Conservation (phyloP, 805 yeast species). For the Ogataea trehaloabstinens region DNA sequence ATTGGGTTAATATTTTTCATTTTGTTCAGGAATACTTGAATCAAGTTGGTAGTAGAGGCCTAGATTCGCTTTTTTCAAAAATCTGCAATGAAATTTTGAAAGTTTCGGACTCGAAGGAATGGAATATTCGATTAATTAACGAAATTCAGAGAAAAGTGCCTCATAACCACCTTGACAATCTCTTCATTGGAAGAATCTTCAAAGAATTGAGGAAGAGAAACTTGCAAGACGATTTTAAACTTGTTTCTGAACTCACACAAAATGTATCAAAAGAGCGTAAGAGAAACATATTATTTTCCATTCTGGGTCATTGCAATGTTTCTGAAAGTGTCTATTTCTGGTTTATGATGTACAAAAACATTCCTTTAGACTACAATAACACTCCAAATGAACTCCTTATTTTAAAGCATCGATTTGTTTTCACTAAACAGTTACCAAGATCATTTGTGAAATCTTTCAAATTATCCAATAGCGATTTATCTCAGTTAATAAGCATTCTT, state of each 20-base stretch:
- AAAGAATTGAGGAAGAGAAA: constrained; percentile 2
- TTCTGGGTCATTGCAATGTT: constrained; percentile 6
- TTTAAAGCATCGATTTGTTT: constrained; percentile 13
- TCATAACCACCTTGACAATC: constrained; percentile 3
- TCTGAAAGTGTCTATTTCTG: constrained; percentile 11
- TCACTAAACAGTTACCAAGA: constrained; percentile 9
- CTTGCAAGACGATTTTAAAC: constrained; percentile 3
- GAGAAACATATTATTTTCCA: constrained; percentile 6
- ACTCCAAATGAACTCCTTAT: constrained; percentile 12
- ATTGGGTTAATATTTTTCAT: neutral
- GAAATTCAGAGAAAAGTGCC: constrained; percentile 2
- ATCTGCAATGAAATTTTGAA: constrained; percentile 6
- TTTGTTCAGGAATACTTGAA: neutral
- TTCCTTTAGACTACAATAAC: constrained; percentile 5
- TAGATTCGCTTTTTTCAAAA: constrained; percentile 5
- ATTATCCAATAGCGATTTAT: constrained; percentile 3
- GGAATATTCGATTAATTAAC: constrained; percentile 1
- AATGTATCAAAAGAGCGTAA: constrained; percentile 3
- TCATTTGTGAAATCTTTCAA: constrained; percentile 8
- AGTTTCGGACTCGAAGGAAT: neutral
- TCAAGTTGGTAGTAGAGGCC: neutral
- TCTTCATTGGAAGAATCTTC: constrained; percentile 7
- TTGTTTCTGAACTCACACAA: constrained; percentile 6
- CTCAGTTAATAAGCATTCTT: constrained; percentile 17
- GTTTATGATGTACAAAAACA: constrained; percentile 7